Evolutionary conservation across 192 early-diverging fungal species (phyloP), one percentile per base, ranked within the genome.

Genomic region (Coemansia sp.): DNA sequence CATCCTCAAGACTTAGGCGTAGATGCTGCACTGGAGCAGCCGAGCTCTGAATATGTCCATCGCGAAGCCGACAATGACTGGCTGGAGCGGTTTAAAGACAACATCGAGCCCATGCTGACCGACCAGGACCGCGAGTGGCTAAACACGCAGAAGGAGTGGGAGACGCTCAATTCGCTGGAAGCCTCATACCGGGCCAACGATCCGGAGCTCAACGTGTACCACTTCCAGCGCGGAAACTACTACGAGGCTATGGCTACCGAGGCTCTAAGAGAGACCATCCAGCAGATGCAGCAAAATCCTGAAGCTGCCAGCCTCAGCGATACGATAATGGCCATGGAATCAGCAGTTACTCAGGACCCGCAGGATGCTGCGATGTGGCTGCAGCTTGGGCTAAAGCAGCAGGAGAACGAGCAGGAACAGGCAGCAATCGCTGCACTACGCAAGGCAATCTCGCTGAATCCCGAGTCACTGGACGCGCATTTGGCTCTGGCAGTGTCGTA

Each of bases 341-440:
- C 93, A 16, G 81, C 85, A 1, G 85, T 95, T 20, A 88, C 93
- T 62, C 73, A 85, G 40, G 82, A 90, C 38, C 85, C 92, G 0
- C 59, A 80, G 32, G 86, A 98, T 69, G 88, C 92, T 0, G 66
- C 68, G 0, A 80, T 88, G 45, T 99, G 97, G 97, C 76, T 87
- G 53, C 67, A 84, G 60, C 81, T 99, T 7, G 97, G 97, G 34
- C 72, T 90, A 30, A 78, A 81, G 46, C 97, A 99, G 64, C 94
- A 96, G 56, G 97, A 99, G 63, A 98, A 97, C 69, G 97, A 99
- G 64, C 89, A 92, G 40, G 97, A 99, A 58, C 76, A 79, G 2
- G 82, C 85, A 15, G 95, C 97, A 0, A 95, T 99, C 58, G 87
- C 91, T 0, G 92, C 97, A 0, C 71, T 99, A 31, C 77, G 85